Percentiles rank a stretch among this genome's conserved stretches.
These are phyloP conservation scores for Alternaria dauci DNA, from an alignment of 2,329 filamentous ascomycete genomes.

Conservation along the genomic window DNA sequence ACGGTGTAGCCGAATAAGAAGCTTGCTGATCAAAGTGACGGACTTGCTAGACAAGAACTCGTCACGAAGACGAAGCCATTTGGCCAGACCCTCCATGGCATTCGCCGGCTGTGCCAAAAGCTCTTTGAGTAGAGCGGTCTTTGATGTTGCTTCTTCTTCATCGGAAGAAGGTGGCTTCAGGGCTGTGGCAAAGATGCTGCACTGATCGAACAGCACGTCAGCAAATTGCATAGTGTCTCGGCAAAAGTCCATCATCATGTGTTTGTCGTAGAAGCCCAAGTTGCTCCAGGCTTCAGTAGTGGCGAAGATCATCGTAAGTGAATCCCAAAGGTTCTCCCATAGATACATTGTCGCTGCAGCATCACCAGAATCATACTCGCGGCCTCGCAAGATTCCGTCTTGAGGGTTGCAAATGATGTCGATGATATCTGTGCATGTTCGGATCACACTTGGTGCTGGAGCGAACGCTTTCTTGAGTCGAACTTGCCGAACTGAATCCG, in stretches of 20 bases:
- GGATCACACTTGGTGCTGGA: slow-evolving; percentile 67
- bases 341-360: slow-evolving; percentile 74
- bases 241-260: slow-evolving; percentile 88
- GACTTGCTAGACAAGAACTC: slow-evolving; percentile 83
- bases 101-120: slow-evolving; percentile 71
- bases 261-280: slow-evolving; percentile 71
- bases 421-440: slow-evolving; percentile 68
- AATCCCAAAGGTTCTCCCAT: slow-evolving; percentile 86
- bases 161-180: slow-evolving; percentile 55
- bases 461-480: slow-evolving; percentile 66
- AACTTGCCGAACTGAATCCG: slow-evolving; percentile 64
- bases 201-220: slow-evolving; percentile 83
- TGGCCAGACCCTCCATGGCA: slow-evolving; percentile 74
- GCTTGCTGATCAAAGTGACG: slow-evolving; percentile 82
- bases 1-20: slow-evolving; percentile 81
- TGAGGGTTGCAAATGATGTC: slow-evolving; percentile 71
- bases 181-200: slow-evolving; percentile 80
- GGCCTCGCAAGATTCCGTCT: slow-evolving; percentile 67
- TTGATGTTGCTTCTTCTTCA: slow-evolving; percentile 49
- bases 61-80: slow-evolving; percentile 91
- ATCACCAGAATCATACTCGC: slow-evolving; percentile 67
- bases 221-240: slow-evolving; percentile 95
- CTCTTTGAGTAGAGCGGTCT: slow-evolving; percentile 54
- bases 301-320: slow-evolving; percentile 80
- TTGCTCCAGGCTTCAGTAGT: slow-evolving; percentile 85